A percentile compares a stretch with the other conserved stretches of the same genome.
Conservation (phyloP, 2,329 filamentous ascomycete genomes). For the Macrophomina tecta region DNA sequence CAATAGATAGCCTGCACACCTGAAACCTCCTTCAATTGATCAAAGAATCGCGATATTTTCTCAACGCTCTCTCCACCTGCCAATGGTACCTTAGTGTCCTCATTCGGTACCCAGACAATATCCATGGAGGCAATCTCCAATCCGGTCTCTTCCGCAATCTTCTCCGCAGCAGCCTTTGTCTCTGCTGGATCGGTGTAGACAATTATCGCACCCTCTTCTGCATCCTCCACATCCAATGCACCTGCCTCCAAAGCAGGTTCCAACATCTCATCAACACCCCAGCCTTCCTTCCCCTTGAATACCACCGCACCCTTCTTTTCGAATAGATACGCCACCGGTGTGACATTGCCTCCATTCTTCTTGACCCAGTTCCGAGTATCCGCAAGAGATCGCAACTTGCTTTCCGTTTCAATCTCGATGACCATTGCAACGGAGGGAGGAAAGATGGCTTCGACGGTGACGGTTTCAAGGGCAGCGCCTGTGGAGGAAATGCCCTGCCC, state of each 20-base stretch:
- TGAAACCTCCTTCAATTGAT: conserved; percentile 67
- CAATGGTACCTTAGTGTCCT: conserved; percentile 74
- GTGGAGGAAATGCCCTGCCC: conserved; percentile 82
- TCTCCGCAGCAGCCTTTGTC: conserved; percentile 68
- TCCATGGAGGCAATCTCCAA: conserved; percentile 75
- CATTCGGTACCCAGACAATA: conserved; percentile 84
- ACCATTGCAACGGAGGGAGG: conserved; percentile 76
- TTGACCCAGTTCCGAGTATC: conserved; percentile 77
- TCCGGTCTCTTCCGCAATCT: conserved; percentile 66
- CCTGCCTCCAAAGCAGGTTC: conserved; percentile 86
- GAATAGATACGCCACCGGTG: conserved; percentile 84
- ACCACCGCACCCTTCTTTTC: conserved; percentile 76
- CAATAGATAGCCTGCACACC: conserved; percentile 81
- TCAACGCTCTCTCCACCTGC: conserved; percentile 63
- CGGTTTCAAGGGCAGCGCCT: conserved; percentile 76
- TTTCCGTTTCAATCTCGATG: conserved; percentile 86
- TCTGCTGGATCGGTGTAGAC: conserved; percentile 72
- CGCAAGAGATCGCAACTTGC: conserved; percentile 73
- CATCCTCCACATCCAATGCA: conserved; percentile 73
- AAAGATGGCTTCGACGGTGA: conserved; percentile 81
- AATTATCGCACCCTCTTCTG: conserved; percentile 72
- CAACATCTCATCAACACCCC: conserved; percentile 69
- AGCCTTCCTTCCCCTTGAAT: conserved; percentile 65
- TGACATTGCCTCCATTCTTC: conserved; percentile 70
- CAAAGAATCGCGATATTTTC: conserved; percentile 65